Evolutionary conservation across 306 rosid species (phyloP).

Genomic region (Vicia villosa): DNA sequence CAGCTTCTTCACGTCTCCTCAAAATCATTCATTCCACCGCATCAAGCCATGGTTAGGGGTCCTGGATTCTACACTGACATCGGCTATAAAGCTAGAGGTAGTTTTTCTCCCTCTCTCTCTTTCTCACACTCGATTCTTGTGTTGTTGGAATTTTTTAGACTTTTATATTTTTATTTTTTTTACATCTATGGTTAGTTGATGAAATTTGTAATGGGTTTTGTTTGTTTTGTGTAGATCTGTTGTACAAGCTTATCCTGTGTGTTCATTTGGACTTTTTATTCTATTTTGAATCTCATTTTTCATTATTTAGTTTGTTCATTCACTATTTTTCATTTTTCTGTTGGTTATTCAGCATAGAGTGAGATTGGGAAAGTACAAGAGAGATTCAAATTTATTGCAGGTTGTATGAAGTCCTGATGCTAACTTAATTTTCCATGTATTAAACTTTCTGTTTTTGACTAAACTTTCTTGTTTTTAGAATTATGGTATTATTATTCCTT

Average conservation of each 20-base stretch:
- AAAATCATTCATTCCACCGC: no score
- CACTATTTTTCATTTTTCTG: no score
- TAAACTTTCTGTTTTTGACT: no score
- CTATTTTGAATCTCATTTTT: neutral
- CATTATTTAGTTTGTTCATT: neutral
- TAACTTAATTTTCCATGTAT: no score
- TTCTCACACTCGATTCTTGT: neutral
- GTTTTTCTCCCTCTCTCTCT: constrained; percentile 9
- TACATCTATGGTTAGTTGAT: constrained; percentile 14
- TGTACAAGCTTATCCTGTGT: constrained; percentile 83
- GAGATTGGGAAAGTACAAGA: no score
- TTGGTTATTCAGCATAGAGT: no score
- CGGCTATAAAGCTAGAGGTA: constrained; percentile 86
- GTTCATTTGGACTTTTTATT: neutral
- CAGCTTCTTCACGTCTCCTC: no score
- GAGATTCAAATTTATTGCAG: no score
- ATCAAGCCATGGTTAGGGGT: constrained; percentile 76
- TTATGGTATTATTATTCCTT: no score
- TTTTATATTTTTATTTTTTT: neutral
- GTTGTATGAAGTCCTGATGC: no score
- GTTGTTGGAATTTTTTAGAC: neutral
- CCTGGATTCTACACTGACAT: constrained; percentile 94
- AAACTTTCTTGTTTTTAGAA: no score
- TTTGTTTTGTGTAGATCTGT: constrained; percentile 55
- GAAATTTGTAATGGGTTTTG: constrained; percentile 34